Percentiles rank a stretch among this genome's conserved stretches.
Evolutionary conservation across 192 early-diverging fungal genomes (phyloP).

Genomic region (Entrophospora sp.): DNA sequence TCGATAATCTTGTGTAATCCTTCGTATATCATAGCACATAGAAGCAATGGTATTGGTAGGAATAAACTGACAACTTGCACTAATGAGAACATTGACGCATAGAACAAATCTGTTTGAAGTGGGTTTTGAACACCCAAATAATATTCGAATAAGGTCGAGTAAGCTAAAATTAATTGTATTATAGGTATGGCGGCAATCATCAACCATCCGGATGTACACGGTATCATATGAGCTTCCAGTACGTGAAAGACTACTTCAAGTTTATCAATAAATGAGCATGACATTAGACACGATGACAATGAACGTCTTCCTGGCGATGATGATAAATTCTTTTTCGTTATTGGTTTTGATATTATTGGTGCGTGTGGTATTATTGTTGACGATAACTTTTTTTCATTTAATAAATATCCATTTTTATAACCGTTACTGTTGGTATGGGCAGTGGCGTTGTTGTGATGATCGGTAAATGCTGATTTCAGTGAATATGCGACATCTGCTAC

Average conservation of each 20-base stretch:
- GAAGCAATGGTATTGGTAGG: conserved; percentile 35
- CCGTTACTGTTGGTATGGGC: no score
- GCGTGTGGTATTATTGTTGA: no score
- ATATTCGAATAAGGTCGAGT: conserved; percentile 9
- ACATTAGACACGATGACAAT: background rate
- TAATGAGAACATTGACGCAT: conserved; percentile 27
- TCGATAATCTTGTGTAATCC: conserved; percentile 34
- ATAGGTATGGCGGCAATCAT: conserved; percentile 45
- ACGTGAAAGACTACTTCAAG: conserved; percentile 33
- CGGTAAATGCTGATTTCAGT: conserved; percentile 23
- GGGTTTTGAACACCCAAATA: conserved; percentile 25
- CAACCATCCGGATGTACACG: conserved; percentile 41
- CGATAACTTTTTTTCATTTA: background rate
- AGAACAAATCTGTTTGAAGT: conserved; percentile 32
- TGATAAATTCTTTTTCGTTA: background rate
- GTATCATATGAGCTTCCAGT: conserved; percentile 43
- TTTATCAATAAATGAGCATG: conserved; percentile 26
- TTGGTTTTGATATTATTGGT: background rate
- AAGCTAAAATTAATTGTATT: conserved; percentile 29
- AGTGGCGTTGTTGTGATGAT: no score
- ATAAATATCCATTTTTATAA: background rate
- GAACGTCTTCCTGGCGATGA: background rate
- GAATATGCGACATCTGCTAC: conserved; percentile 62
- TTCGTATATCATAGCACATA: conserved; percentile 35
- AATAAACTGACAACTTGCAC: conserved; percentile 33